Conservation (phyloP, 1,284 basidiomycete species). For the Irpex sp. region DNA sequence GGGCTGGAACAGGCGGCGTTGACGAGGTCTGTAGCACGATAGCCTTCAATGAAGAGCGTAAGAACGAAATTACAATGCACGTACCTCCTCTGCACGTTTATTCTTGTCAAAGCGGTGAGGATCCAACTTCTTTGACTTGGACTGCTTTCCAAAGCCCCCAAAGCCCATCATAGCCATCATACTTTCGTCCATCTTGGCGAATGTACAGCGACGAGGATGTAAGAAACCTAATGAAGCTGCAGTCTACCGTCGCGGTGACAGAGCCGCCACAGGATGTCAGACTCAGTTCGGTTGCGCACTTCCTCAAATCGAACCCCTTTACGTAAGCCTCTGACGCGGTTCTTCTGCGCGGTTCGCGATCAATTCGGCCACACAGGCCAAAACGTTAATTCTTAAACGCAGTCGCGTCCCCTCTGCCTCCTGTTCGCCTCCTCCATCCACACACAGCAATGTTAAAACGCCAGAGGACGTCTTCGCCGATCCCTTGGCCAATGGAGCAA, state of each 20-base stretch:
- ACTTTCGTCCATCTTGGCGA: conserved; percentile 53
- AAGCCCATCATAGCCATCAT: conserved; percentile 80
- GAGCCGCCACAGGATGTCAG: too few species aligned
- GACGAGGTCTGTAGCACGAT: background rate
- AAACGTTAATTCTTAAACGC: background rate
- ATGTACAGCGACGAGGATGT: background rate
- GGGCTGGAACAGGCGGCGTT: background rate
- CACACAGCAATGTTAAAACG: conserved; percentile 59
- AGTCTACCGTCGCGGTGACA: too few species aligned
- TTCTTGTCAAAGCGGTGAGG: conserved; percentile 71
- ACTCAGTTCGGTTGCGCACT: background rate
- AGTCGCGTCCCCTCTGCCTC: background rate
- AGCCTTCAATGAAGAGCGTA: background rate
- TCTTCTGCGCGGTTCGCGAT: background rate
- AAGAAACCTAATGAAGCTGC: background rate
- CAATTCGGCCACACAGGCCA: background rate
- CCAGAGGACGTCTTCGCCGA: conserved; percentile 52
- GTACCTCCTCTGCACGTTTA: conserved; percentile 49
- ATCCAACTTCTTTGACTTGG: conserved; percentile 63
- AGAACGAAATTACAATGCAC: background rate
- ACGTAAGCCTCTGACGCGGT: background rate
- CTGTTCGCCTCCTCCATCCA: background rate
- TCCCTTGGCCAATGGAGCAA: conserved; percentile 35
- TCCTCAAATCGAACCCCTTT: background rate
- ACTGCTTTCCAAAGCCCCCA: conserved; percentile 70